Base-by-base conservation (phyloP, 2,329 filamentous ascomycete genomes). In the Fonsecaea multimorphosa region DNA sequence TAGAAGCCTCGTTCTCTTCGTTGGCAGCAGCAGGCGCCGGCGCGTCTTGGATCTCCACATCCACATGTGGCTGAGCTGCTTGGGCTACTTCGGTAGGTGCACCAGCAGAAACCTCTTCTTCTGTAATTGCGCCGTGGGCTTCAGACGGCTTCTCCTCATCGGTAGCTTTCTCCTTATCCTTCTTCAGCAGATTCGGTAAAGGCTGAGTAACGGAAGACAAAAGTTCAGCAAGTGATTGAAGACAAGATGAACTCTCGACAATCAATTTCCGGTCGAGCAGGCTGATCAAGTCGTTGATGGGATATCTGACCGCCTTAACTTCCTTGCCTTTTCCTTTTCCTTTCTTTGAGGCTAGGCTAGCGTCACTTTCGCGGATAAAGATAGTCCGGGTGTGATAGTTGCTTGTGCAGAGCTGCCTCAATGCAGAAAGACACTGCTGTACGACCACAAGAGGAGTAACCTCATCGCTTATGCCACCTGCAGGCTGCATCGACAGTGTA, bases 241-340 rank as follows among this genome's bases (percentile, higher is more conserved):
- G 98, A 63, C 97, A 94, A 6, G 89, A 85, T n/a, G 94, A 93
- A 78, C 93, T 99, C 79, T 99, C 95, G 80, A 97, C 96, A 70
- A 99, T 93, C 67, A 98, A 83, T 70, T 93, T 91, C n/a, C 95
- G 91, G 75, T 98, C 95, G 24, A 99, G 85, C 4, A 99, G 84
- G 67, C 88, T 89, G 54, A 99, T 84, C 32, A 99, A 82, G 14
- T 93, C 93, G 76, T 99, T 99, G 76, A 99, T 86, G 9, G 96
- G 93, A 76, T 91, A 99, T 76, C 92, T 95, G 71, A 89, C 89
- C 31, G 91, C 89, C 77, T 91, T 96, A 71, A 83, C 87, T 70
- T 97, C 94, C 78, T 94, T 95, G 59, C 83, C 86, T 77, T 98
- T 98, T 73, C 92, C 92, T 80, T 97, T 98, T 70, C 90, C 89